Conservation (phyloP, 208 protist genomes). For the Porcisia hertigi region DNA sequence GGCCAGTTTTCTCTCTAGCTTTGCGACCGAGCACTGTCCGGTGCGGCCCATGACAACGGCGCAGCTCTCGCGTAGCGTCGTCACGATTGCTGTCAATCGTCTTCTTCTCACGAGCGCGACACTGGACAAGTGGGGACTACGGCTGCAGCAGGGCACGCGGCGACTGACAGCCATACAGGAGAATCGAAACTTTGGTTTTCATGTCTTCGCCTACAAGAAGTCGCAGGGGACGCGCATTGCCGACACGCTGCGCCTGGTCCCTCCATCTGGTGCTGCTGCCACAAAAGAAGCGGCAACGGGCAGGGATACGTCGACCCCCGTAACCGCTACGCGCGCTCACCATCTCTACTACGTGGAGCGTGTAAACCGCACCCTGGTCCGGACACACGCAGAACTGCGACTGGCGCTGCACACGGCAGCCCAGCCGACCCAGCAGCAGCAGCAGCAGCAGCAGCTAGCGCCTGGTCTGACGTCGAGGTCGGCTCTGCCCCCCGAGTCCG, state of each 20-base stretch:
- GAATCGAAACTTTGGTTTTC: conserved; percentile 64
- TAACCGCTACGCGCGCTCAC: conserved; percentile 15
- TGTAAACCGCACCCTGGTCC: conserved; percentile 52
- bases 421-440: conserved; percentile 3
- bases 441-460: not conserved
- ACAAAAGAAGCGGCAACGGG: not conserved
- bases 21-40: conserved; percentile 25
- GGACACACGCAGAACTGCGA: conserved; percentile 26
- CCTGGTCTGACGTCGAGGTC: not conserved
- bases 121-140: conserved; percentile 67
- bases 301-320: not conserved
- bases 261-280: not conserved
- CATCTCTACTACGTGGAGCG: conserved; percentile 54
- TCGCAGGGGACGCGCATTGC: conserved; percentile 61
- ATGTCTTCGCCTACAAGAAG: conserved; percentile 70
- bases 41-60: conserved; percentile 29
- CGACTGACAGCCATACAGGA: conserved; percentile 57
- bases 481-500: conserved; percentile 37
- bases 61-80: conserved; percentile 40
- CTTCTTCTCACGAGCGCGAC: conserved; percentile 32
- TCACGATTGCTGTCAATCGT: conserved; percentile 80
- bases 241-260: conserved; percentile 44
- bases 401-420: conserved; percentile 28
- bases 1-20: conserved; percentile 23
- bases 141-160: conserved; percentile 54